Conservation (phyloP, 805 yeast species). For the Komagataella ulmi region DNA sequence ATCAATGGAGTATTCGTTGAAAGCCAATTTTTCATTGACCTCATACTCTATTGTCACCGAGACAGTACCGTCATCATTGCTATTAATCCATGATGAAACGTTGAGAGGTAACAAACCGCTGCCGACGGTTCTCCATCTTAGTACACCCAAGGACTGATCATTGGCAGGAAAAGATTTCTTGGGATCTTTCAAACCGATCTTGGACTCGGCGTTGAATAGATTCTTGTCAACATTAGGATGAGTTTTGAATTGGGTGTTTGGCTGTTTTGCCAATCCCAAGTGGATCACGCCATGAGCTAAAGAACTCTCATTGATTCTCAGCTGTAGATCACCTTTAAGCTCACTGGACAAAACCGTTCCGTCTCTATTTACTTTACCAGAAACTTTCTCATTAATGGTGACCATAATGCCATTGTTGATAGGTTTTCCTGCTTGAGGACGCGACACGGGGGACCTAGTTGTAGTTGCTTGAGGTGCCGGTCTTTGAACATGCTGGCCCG, state of each 20-base stretch:
- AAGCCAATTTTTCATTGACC: slow-evolving; percentile 27
- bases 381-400: slow-evolving; percentile 61
- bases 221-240: slow-evolving; percentile 91
- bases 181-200: slow-evolving; percentile 66
- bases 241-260: slow-evolving; percentile 65
- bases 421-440: slow-evolving; percentile 19
- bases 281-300: slow-evolving; percentile 54
- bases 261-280: slow-evolving; percentile 34
- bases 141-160: slow-evolving; percentile 80
- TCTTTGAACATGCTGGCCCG: not conserved
- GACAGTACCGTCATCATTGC: slow-evolving; percentile 42
- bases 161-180: slow-evolving; percentile 80
- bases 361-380: slow-evolving; percentile 72
- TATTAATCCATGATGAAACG: slow-evolving; percentile 75
- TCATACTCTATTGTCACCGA: slow-evolving; percentile 88
- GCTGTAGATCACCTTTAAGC: slow-evolving; percentile 81
- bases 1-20: slow-evolving; percentile 31
- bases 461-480: not conserved
- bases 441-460: slow-evolving; percentile 1
- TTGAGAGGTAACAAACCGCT: slow-evolving; percentile 48
- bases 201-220: slow-evolving; percentile 40
- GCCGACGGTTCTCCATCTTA: slow-evolving; percentile 80
- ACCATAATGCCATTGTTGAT: slow-evolving; percentile 70
- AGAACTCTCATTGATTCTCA: slow-evolving; percentile 70
- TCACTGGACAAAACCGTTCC: slow-evolving; percentile 63